Conservation (phyloP, 192 early-diverging fungal genomes). For the Linderina pennispora region DNA sequence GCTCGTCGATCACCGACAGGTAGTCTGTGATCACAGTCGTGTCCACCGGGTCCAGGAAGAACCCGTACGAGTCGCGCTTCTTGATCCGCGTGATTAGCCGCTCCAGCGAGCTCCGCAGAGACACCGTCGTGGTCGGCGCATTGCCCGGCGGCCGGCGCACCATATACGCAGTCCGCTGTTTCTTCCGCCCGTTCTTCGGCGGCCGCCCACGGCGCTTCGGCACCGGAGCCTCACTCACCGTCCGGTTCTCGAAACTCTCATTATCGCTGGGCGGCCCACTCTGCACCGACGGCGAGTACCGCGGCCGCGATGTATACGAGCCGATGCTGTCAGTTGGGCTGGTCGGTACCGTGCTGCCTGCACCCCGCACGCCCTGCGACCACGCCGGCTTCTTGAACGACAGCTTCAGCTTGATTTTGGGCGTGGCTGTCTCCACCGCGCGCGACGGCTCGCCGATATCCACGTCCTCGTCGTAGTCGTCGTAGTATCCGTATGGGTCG, state of each 20-base stretch:
- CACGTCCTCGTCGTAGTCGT: neutral
- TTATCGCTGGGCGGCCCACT: conserved; percentile 32
- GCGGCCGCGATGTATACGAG: conserved; percentile 1
- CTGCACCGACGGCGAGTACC: conserved; percentile 16
- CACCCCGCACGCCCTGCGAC: neutral
- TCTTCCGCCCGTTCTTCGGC: conserved; percentile 25
- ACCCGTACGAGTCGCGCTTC: conserved; percentile 79
- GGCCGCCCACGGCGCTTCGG: conserved; percentile 30
- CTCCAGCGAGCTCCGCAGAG: conserved; percentile 54
- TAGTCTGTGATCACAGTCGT: conserved; percentile 73
- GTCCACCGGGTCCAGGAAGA: conserved; percentile 85
- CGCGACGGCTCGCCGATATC: conserved; percentile 13
- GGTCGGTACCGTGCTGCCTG: conserved; percentile 5
- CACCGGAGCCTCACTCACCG: no score
- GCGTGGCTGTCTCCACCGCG: conserved; percentile 2
- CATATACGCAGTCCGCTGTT: no score
- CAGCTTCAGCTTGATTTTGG: conserved; percentile 31
- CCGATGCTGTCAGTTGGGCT: conserved; percentile 16
- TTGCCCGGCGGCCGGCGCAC: no score
- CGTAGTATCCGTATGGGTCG: neutral
- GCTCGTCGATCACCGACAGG: conserved; percentile 64
- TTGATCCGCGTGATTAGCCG: conserved; percentile 61
- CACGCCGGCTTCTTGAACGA: conserved; percentile 16
- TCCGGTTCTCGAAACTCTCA: no score
- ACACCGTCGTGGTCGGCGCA: conserved; percentile 26